A percentile compares a stretch with the other conserved stretches of the same genome.
Evolutionary conservation across 1,284 basidiomycete species (phyloP).

Genomic region (Cryptococcus sp.): DNA sequence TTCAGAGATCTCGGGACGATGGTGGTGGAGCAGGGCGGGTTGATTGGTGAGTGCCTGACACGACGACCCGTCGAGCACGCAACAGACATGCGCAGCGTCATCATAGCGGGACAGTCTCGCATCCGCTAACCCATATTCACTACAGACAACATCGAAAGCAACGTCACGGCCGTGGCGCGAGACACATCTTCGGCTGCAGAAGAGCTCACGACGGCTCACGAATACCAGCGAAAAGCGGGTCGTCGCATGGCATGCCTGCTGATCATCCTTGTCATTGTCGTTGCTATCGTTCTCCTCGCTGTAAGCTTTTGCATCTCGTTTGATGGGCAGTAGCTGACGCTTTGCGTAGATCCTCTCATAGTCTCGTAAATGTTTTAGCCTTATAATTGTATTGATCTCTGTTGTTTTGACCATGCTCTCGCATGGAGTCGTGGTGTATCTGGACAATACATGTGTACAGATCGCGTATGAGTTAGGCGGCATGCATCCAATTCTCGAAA

Average conservation of each 20-base stretch:
- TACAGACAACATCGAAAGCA: constrained; percentile 93
- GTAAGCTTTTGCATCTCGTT: constrained; percentile 54
- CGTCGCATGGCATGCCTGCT: constrained; percentile 85
- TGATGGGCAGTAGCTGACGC: neutral
- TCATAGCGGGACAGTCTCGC: no score
- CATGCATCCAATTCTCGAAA: no score
- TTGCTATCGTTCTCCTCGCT: constrained; percentile 86
- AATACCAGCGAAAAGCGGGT: constrained; percentile 93
- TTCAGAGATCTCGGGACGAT: constrained; percentile 95
- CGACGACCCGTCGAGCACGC: no score
- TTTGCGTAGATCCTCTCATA: constrained; percentile 4
- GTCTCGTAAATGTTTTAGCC: neutral
- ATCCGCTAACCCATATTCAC: neutral
- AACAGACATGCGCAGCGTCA: no score
- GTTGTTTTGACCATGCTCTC: no score
- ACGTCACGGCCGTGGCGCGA: constrained; percentile 81
- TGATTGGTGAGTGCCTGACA: constrained; percentile 83
- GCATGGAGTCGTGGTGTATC: no score
- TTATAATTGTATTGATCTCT: neutral
- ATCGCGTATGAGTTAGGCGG: no score
- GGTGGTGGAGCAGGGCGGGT: constrained; percentile 89
- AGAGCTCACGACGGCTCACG: constrained; percentile 85
- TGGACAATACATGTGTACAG: no score
- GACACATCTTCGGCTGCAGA: constrained; percentile 83
- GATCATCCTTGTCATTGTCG: constrained; percentile 82